These are phyloP conservation scores for Zalaria sp. DNA, from an alignment of 2,329 filamentous ascomycete species.

Conservation along the genomic window DNA sequence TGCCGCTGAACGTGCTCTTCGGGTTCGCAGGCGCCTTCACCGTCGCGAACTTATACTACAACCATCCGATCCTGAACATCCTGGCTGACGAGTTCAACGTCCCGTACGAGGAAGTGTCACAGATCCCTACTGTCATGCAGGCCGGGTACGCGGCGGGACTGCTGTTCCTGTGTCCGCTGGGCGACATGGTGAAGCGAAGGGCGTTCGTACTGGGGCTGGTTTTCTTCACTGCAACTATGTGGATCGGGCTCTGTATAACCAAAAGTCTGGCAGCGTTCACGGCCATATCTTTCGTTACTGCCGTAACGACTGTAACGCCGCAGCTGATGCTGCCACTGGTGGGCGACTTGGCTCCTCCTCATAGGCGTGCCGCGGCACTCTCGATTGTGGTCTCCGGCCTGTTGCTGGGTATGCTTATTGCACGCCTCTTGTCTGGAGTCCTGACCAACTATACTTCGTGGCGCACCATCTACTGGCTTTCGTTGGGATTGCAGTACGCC, in stretches of 20 bases:
- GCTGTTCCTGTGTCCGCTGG: constrained; percentile 61
- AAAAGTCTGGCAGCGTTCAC: constrained; percentile 49
- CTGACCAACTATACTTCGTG: constrained; percentile 60
- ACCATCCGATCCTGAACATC: constrained; percentile 64
- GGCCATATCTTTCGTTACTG: constrained; percentile 56
- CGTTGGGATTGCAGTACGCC: constrained; percentile 54
- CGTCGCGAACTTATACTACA: constrained; percentile 73
- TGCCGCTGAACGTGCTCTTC: constrained; percentile 57
- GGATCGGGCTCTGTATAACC: constrained; percentile 59
- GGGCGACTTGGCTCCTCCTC: constrained; percentile 58
- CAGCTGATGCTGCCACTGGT: constrained; percentile 64
- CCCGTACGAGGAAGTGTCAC: constrained; percentile 49
- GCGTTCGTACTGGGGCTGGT: constrained; percentile 52
- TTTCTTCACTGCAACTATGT: constrained; percentile 52
- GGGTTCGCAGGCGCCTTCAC: constrained; percentile 53
- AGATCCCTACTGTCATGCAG: constrained; percentile 64
- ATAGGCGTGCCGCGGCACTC: constrained; percentile 53
- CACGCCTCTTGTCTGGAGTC: constrained; percentile 61
- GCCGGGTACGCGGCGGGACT: constrained; percentile 65
- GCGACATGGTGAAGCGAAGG: constrained; percentile 52
- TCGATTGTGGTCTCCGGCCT: constrained; percentile 64
- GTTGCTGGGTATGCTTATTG: constrained; percentile 61
- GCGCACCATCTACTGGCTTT: constrained; percentile 68
- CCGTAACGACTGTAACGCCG: constrained; percentile 69
- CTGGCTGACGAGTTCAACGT: constrained; percentile 59